Evolutionary conservation across 768 basidiomycete species (phyloP), one percentile per base, ranked within the genome.

Genomic region (Amanita brunnescens): DNA sequence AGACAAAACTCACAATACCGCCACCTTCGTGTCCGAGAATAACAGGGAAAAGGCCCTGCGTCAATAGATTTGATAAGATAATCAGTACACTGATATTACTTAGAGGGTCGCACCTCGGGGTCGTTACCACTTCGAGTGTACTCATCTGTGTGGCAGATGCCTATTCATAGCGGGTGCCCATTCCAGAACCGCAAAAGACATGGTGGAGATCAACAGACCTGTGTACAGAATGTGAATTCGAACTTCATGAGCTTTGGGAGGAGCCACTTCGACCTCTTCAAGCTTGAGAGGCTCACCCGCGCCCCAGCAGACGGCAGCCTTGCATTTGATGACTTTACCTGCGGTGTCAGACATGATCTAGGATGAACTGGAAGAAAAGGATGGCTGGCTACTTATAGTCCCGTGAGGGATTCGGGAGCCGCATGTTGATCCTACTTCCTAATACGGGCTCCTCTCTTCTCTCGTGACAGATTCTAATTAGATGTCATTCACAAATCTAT

Each of bases 141-240:
- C 64, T 94, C 93, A 62, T 98, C 94, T 62, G 95, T 97, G 68
- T 98, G 94, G 70, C 96, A 99, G 64, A 99, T 87, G 55, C 87
- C 87, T 88, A 39, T 44, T 39, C 23, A 30, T 47, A 42, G 34
- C 18, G 38, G 23, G 55, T 37, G 35, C 58, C 56, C 37, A 55
- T 53, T 38, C 26, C 26, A 29, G 26, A 3, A 3, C 7, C 26
- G 26, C 3, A 29, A 29, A 7, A 7, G 26, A 29, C 7, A 29
- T 29, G 26, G 5, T 29, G 26, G 7, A 29, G 26, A 7, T n/a
- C n/a, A n/a, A 29, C 26, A 4, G 26, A 80, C 94, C 96, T 42
- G 92, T 96, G 74, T 91, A 80, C 21, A 95, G 76, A 59, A 99
- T 91, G 61, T 83, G 79, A 65, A 99, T 91, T 54, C 96, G 76